Evolutionary conservation across 208 protist genomes (phyloP), one percentile per base, ranked within the genome.

Genomic region (Leishmania tarentolae): DNA sequence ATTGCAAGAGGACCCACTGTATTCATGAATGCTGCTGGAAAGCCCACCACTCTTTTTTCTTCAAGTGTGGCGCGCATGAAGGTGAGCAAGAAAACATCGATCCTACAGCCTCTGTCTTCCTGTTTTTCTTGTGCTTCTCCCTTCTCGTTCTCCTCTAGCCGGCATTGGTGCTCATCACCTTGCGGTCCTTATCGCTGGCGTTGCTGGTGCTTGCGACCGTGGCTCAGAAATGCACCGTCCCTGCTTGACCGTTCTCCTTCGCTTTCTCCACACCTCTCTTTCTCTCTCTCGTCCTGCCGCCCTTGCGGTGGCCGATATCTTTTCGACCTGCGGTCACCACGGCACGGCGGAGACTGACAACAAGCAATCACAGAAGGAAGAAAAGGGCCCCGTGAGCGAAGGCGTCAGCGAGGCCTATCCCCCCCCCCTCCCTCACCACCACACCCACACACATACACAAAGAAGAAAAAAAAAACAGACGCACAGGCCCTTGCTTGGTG

Each of bases 241-340:
- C 69, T 73, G 21, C 8, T 52, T 52, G 5, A 52, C 24, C 15
- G 31, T 31, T 61, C 17, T 40, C 46, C 63, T 82, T 63, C 65
- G 75, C 61, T 75, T n/a, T 75, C 50, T 37, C 70, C n/a, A n/a
- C n/a, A n/a, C n/a, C 46, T 72, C 83, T 63, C 65, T 77, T 69
- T 75, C 40, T 75, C 50, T 37, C 70, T 61, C 50, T 61, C 24
- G 2, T 19, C 47, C 40, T 40, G 19, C 13, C 8, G 35, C 37
- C 8, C 31, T 71, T 40, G 13, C 28, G 0, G 15, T 40, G 17
- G 69, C 1, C 24, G 44, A 28, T 46, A 28, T 46, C 24, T 37
- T 13, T 73, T 1, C 69, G 1, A 37, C 28, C 21, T 37, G 42
- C 42, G 17, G 19, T 21, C 40, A 15, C 40, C 6, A 71, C 31